Percentiles rank a stretch among this genome's conserved stretches.
Evolutionary conservation across 2,329 filamentous ascomycete species (phyloP).

Genomic region (Pezizomycotina sp.): DNA sequence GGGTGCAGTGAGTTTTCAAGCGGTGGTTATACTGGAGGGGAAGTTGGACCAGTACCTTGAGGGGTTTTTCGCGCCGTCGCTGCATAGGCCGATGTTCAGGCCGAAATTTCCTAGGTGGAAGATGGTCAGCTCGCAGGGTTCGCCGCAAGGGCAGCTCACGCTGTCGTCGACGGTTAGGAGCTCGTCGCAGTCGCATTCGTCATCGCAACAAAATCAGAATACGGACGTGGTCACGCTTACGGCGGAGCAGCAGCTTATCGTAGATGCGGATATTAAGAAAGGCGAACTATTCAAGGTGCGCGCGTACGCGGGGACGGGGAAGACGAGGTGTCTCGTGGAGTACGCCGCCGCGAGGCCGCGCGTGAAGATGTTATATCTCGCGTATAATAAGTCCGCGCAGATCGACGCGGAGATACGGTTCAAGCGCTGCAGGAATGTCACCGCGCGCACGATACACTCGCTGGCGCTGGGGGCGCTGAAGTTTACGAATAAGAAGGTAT

Average conservation of each 20-base stretch:
- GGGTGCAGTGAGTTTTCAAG: slow-evolving; percentile 7
- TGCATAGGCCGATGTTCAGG: slow-evolving; percentile 7
- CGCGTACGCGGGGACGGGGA: slow-evolving; percentile 24
- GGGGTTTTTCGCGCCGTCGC: slow-evolving; percentile 1
- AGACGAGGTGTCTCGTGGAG: slow-evolving; percentile 23
- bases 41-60: slow-evolving; percentile 7
- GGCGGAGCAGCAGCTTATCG: slow-evolving; percentile 19
- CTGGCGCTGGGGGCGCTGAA: too few relatives aligned
- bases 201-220: too few relatives aligned
- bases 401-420: slow-evolving; percentile 13
- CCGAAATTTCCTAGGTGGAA: slow-evolving; percentile 6
- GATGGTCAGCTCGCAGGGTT: slow-evolving; percentile 10
- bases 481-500: too few relatives aligned
- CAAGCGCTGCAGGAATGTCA: slow-evolving; percentile 10
- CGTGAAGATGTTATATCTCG: slow-evolving; percentile 12
- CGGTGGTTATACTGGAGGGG: slow-evolving; percentile 9
- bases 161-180: background rate
- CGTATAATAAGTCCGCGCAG: slow-evolving; percentile 15
- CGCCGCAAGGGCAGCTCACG: background rate
- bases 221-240: slow-evolving; percentile 11
- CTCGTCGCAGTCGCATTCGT: too few relatives aligned
- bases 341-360: slow-evolving; percentile 18
- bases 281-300: slow-evolving; percentile 22
- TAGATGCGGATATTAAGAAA: slow-evolving; percentile 16
- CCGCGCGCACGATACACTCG: background rate